Evolutionary conservation across 1,139 yeast species (phyloP).

Genomic region (Taphrina pruni): DNA sequence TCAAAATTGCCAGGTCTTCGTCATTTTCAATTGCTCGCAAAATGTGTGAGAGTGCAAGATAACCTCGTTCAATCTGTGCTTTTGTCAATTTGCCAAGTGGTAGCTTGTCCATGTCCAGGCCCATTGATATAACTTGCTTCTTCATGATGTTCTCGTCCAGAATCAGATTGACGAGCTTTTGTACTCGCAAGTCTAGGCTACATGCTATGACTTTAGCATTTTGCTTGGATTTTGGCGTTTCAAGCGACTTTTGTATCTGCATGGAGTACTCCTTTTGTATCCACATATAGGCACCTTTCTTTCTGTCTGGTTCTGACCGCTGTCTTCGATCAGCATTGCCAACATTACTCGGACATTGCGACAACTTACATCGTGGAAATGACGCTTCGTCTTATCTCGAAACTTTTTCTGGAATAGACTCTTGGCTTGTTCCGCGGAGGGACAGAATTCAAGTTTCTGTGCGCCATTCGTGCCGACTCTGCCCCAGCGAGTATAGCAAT

Average conservation of each 20-base stretch:
- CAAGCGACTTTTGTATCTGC: neutral
- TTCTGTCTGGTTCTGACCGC: neutral
- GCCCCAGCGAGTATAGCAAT: constrained; percentile 28
- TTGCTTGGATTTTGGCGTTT: neutral
- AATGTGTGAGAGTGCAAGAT: constrained; percentile 9
- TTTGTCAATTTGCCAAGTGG: constrained; percentile 33
- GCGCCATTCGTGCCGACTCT: constrained; percentile 27
- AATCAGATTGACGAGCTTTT: constrained; percentile 15
- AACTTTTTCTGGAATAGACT: constrained; percentile 8
- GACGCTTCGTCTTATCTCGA: constrained; percentile 24
- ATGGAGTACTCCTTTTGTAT: constrained; percentile 14
- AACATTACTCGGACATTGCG: neutral
- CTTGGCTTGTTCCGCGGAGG: constrained; percentile 5
- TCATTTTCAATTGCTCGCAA: constrained; percentile 5
- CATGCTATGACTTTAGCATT: neutral
- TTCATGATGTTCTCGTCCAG: constrained; percentile 25
- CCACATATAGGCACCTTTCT: constrained; percentile 7
- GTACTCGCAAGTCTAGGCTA: constrained; percentile 3
- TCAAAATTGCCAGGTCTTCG: neutral
- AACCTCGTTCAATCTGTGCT: constrained; percentile 25
- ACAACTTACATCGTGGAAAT: constrained; percentile 14
- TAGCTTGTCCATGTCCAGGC: constrained; percentile 17
- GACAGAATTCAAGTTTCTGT: neutral
- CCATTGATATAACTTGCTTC: constrained; percentile 21
- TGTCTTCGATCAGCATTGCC: neutral